These are phyloP conservation scores for Sordaria brevicollis DNA, from an alignment of 495 filamentous ascomycete species.

Conservation along the genomic window DNA sequence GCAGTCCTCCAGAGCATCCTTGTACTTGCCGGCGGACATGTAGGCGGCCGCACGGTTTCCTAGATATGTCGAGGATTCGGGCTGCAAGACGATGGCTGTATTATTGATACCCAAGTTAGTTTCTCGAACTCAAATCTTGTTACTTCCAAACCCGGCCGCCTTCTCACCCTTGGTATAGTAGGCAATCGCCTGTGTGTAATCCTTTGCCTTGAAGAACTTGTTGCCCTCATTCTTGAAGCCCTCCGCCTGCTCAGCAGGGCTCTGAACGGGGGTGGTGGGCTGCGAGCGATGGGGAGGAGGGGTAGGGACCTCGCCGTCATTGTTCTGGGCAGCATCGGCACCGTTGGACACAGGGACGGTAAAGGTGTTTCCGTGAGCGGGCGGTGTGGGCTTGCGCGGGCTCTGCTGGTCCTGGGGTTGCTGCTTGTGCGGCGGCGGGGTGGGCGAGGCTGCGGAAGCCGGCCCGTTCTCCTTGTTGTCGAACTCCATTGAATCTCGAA, in stretches of 20 bases:
- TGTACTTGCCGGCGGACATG: slow-evolving; percentile 70
- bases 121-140: background rate
- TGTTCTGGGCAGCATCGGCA: slow-evolving; percentile 34
- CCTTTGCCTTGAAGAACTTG: slow-evolving; percentile 87
- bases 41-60: slow-evolving; percentile 92
- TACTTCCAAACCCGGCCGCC: background rate
- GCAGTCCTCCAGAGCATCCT: slow-evolving; percentile 76
- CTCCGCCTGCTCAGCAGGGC: slow-evolving; percentile 63
- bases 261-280: slow-evolving; percentile 47
- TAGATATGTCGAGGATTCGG: slow-evolving; percentile 74
- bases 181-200: slow-evolving; percentile 75
- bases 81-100: slow-evolving; percentile 72
- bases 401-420: slow-evolving; percentile 11
- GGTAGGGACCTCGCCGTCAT: slow-evolving; percentile 46
- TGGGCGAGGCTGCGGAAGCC: slow-evolving; percentile 32
- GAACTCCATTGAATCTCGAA: slow-evolving; percentile 67
- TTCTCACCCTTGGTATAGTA: slow-evolving; percentile 83
- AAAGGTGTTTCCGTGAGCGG: slow-evolving; percentile 27
- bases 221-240: slow-evolving; percentile 86
- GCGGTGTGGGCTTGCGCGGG: slow-evolving; percentile 14
- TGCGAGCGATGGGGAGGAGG: slow-evolving; percentile 70
- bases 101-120: slow-evolving; percentile 5
- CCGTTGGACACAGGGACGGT: slow-evolving; percentile 42
- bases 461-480: slow-evolving; percentile 50
- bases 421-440: slow-evolving; percentile 19